phyloP scores from a whole-genome alignment of 352 stramenopile genomes.

The Globisporangium orthogonon region DNA sequence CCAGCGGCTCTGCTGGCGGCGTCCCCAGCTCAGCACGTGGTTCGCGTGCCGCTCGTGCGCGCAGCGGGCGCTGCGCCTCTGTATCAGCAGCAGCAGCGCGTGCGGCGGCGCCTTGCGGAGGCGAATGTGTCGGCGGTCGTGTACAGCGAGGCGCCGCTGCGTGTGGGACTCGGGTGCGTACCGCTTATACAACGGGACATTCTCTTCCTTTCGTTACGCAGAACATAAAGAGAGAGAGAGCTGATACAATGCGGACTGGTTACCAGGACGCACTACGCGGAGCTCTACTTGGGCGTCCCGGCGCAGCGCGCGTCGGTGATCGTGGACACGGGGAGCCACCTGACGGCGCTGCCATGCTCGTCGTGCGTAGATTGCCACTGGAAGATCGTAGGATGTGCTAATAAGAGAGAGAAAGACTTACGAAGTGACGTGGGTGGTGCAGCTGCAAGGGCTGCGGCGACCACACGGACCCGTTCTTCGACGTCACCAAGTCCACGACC shows the following conservation, averaged over 20 bases:
- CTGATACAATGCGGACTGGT: not conserved
- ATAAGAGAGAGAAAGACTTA: not conserved
- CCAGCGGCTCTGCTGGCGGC: not conserved
- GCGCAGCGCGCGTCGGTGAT: slow-evolving; percentile 81
- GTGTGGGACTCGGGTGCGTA: slow-evolving; percentile 5
- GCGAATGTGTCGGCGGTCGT: not conserved
- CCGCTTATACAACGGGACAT: not conserved
- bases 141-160: not conserved
- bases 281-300: slow-evolving; percentile 74
- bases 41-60: not conserved
- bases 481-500: slow-evolving; percentile 51
- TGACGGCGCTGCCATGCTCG: slow-evolving; percentile 80
- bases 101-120: not conserved
- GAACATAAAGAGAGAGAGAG: not conserved
- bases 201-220: not conserved
- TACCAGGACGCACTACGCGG: slow-evolving; percentile 78
- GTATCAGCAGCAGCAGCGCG: not conserved
- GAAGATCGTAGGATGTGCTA: not conserved
- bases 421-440: not conserved
- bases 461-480: slow-evolving; percentile 74
- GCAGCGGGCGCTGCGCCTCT: not conserved
- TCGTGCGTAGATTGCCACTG: slow-evolving; percentile 23
- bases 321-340: slow-evolving; percentile 68
- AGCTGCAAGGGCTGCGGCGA: slow-evolving; percentile 58
- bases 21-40: not conserved